These are phyloP conservation scores for Pseudognaphalium luteoalbum DNA, from an alignment of 129 eudicot genomes.

Conservation along the genomic window DNA sequence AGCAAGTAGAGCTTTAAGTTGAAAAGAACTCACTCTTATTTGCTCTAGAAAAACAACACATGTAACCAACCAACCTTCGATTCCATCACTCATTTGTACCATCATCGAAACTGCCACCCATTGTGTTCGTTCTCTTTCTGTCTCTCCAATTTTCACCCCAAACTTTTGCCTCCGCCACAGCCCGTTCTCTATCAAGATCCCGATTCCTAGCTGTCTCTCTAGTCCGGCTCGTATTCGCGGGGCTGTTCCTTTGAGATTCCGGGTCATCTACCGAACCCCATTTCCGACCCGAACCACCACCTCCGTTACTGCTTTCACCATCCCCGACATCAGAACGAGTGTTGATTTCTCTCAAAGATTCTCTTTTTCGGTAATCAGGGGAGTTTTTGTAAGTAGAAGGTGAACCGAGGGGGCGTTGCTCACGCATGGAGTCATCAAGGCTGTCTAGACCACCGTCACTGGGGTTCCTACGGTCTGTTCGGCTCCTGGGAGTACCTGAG, in stretches of 20 bases:
- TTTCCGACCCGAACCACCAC: conserved; percentile 78
- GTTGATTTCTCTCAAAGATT: conserved; percentile 42
- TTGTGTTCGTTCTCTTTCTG: conserved; percentile 55
- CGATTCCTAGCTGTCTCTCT: conserved; percentile 64
- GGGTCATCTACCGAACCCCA: conserved; percentile 55
- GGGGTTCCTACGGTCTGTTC: conserved; percentile 55
- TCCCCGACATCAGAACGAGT: conserved; percentile 49
- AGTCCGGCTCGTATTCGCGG: conserved; percentile 62
- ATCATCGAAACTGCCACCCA: conserved; percentile 70
- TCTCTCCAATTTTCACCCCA: conserved; percentile 99
- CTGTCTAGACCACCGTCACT: conserved; percentile 54
- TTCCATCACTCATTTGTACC: conserved; percentile 52
- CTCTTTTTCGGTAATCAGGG: conserved; percentile 68
- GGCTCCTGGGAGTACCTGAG: conserved; percentile 64
- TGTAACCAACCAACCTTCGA: conserved; percentile 17
- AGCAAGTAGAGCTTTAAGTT: conserved; percentile 29
- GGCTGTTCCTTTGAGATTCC: conserved; percentile 66
- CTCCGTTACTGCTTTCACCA: conserved; percentile 62
- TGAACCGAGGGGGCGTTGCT: conserved; percentile 46
- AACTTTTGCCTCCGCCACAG: conserved; percentile 93
- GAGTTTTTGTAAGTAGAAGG: conserved; percentile 81
- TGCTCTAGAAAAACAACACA: conserved; percentile 12
- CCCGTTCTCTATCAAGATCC: conserved; percentile 91
- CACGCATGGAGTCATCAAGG: conserved; percentile 44
- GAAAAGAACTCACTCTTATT: conserved; percentile 33